Conservation (phyloP, 805 yeast genomes). For the Starmera pachycereana region DNA sequence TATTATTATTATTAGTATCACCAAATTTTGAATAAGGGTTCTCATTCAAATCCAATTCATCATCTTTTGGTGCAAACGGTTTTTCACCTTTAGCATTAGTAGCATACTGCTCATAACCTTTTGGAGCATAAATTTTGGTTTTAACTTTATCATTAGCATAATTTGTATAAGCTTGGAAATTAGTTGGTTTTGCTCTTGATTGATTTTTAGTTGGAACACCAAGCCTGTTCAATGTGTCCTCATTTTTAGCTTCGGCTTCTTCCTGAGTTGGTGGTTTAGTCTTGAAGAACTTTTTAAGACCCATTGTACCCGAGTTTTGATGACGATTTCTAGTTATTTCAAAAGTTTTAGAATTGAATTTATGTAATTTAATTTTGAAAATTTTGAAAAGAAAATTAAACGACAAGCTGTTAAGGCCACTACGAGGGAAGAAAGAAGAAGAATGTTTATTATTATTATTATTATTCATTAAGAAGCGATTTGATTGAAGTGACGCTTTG, state of each 20-base stretch:
- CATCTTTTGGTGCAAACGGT: constrained; percentile 4
- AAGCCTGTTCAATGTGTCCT: constrained; percentile 30
- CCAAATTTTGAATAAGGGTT: not conserved
- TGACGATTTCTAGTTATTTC: no score
- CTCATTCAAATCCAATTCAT: constrained; percentile 14
- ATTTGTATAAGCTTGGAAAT: constrained; percentile 37
- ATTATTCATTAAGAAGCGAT: constrained; percentile 13
- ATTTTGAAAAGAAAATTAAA: no score
- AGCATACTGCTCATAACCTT: constrained; percentile 25
- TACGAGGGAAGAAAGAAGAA: not conserved
- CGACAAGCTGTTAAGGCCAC: not conserved
- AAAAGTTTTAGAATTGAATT: no score
- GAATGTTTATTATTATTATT: not conserved
- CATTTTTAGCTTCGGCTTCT: constrained; percentile 28
- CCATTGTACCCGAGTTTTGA: constrained; percentile 24
- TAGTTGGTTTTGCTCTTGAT: constrained; percentile 25
- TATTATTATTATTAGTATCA: not conserved
- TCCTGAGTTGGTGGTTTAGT: constrained; percentile 36
- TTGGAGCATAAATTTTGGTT: constrained; percentile 28
- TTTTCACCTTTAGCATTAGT: constrained; percentile 8
- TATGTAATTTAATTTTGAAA: no score
- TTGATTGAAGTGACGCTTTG: constrained; percentile 12
- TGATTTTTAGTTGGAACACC: constrained; percentile 32
- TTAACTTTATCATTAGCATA: constrained; percentile 32
- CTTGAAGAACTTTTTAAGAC: constrained; percentile 35